Conservation (phyloP, 139 green algal species). For the Picochlorum sp. region DNA sequence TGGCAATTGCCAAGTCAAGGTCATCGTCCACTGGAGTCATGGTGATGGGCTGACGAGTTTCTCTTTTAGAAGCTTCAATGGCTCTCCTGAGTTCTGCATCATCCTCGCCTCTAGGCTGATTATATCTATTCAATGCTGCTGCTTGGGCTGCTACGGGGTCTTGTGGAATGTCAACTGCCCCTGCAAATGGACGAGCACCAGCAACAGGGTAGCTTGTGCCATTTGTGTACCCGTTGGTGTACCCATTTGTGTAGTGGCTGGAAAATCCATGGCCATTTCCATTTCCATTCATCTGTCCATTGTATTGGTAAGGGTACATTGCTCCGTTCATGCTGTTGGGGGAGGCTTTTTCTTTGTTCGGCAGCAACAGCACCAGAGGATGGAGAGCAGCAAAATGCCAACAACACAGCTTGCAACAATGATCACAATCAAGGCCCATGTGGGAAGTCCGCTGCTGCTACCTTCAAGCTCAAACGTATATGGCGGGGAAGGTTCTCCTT, state of each 20-base stretch:
- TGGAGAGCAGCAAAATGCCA: neutral
- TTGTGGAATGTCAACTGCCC: neutral
- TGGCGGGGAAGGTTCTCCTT: conserved; percentile 7
- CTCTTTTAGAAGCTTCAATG: conserved; percentile 18
- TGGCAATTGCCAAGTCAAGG: neutral
- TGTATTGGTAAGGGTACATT: neutral
- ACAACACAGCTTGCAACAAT: conserved; percentile 7
- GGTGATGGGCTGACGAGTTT: conserved; percentile 8
- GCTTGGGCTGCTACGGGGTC: neutral
- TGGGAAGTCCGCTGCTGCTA: conserved; percentile 6
- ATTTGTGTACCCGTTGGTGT: conserved; percentile 11
- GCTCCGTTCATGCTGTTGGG: neutral
- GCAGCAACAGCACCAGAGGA: conserved; percentile 16
- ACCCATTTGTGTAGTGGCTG: conserved; percentile 1
- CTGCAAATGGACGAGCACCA: neutral
- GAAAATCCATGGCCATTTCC: neutral
- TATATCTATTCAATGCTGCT: neutral
- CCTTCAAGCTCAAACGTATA: conserved; percentile 21
- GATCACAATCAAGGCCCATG: conserved; percentile 21
- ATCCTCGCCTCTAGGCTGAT: neutral
- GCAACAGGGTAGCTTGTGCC: neutral
- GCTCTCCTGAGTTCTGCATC: conserved; percentile 13
- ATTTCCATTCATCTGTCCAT: conserved; percentile 1
- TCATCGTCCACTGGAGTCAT: neutral
- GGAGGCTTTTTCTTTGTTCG: neutral